Evolutionary conservation across 1,284 basidiomycete genomes (phyloP).

Genomic region (Papiliotrema nemorosa): DNA sequence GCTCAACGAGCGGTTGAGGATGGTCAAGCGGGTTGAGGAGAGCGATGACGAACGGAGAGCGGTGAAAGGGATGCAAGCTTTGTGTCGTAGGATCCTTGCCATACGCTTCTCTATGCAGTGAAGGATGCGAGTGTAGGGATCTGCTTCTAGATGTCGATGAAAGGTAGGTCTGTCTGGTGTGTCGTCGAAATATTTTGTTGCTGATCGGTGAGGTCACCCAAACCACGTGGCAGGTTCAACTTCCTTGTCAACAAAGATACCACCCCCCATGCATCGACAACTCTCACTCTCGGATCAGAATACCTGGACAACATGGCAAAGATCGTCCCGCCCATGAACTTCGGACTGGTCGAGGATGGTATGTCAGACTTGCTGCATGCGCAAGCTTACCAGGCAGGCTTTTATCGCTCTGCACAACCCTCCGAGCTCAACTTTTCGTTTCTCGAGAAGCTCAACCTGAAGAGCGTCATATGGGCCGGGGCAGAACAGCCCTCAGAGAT

Average conservation of each 20-base stretch:
- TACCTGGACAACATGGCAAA: constrained; percentile 35
- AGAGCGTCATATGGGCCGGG: constrained; percentile 55
- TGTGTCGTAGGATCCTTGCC: too few relatives aligned
- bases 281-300: background rate
- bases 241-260: too few relatives aligned
- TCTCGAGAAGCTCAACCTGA: constrained; percentile 53
- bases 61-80: too few relatives aligned
- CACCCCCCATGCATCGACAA: background rate
- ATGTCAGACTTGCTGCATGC: constrained; percentile 5
- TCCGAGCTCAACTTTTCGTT: constrained; percentile 56
- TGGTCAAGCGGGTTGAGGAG: background rate
- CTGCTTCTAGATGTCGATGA: too few relatives aligned
- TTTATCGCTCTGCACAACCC: constrained; percentile 55
- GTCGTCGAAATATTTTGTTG: too few relatives aligned
- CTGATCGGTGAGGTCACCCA: too few relatives aligned
- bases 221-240: too few relatives aligned
- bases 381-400: constrained; percentile 26
- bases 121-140: too few relatives aligned
- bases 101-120: too few relatives aligned
- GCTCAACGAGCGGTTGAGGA: background rate
- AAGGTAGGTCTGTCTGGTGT: too few relatives aligned
- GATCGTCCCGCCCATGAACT: constrained; percentile 54
- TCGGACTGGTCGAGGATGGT: constrained; percentile 55
- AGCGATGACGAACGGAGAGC: too few relatives aligned
- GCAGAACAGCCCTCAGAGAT: constrained; percentile 54